phyloP scores from a whole-genome alignment of 2,329 filamentous ascomycete species.

The Drechslerella stenobrocha region DNA sequence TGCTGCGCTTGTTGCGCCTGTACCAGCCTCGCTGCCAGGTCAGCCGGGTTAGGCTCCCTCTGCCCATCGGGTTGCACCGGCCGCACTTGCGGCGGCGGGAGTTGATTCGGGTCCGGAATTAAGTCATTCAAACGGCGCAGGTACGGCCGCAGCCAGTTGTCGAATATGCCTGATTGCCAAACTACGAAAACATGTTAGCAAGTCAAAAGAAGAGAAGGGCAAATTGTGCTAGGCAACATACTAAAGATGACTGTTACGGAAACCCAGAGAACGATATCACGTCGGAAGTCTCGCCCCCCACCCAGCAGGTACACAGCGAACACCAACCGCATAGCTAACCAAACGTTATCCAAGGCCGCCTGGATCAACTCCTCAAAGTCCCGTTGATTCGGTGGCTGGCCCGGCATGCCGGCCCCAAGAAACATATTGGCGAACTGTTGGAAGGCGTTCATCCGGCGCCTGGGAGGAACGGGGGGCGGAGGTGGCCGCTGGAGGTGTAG shows the following conservation, averaged over 20 bases:
- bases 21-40: constrained; percentile 33
- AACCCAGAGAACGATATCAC: constrained; percentile 50
- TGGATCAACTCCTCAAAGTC: constrained; percentile 15
- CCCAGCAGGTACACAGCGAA: constrained; percentile 51
- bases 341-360: constrained; percentile 45
- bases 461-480: neutral
- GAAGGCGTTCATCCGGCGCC: neutral
- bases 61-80: constrained; percentile 9
- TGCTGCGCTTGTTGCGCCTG: constrained; percentile 17
- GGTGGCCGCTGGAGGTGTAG: neutral
- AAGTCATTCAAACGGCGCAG: constrained; percentile 47
- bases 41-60: constrained; percentile 32
- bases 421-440: neutral
- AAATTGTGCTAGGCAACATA: constrained; percentile 18
- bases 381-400: neutral
- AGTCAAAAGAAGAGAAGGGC: neutral
- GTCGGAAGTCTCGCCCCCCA: constrained; percentile 50
- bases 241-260: constrained; percentile 51
- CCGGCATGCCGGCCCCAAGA: neutral
- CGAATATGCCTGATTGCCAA: constrained; percentile 52
- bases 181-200: constrained; percentile 24
- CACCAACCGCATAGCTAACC: constrained; percentile 49
- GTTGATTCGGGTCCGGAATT: constrained; percentile 25
- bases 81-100: constrained; percentile 12
- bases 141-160: constrained; percentile 46